Evolutionary conservation across 2,329 filamentous ascomycete genomes (phyloP).

Genomic region (Clarireedia homoeocarpa): DNA sequence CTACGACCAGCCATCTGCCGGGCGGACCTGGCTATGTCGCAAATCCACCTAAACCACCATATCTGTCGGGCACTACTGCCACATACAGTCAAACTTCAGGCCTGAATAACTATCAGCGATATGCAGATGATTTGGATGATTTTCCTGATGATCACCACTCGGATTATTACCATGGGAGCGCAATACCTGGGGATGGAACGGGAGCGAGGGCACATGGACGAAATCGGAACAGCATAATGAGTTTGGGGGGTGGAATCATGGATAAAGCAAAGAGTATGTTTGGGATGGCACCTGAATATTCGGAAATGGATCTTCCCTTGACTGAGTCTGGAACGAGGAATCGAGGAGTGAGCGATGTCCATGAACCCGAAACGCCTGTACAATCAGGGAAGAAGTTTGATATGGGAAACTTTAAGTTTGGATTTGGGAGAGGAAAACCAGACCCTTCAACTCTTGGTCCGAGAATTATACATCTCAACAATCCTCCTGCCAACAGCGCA

Average conservation of each 20-base stretch:
- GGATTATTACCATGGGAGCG: slow-evolving; percentile 70
- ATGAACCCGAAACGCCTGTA: slow-evolving; percentile 38
- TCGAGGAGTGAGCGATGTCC: slow-evolving; percentile 32
- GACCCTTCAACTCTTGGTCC: slow-evolving; percentile 90
- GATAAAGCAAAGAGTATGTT: slow-evolving; percentile 85
- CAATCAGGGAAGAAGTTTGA: slow-evolving; percentile 49
- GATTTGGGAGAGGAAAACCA: slow-evolving; percentile 73
- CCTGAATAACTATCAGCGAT: slow-evolving; percentile 81
- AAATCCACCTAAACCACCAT: slow-evolving; percentile 17
- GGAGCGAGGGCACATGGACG: slow-evolving; percentile 47
- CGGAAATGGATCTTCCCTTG: slow-evolving; percentile 95
- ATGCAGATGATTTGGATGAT: slow-evolving; percentile 82
- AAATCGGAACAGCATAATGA: slow-evolving; percentile 82
- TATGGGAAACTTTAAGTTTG: slow-evolving; percentile 80
- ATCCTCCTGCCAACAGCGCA: slow-evolving; percentile 78
- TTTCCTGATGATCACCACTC: slow-evolving; percentile 70
- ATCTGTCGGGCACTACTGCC: slow-evolving; percentile 13
- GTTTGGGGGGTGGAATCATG: slow-evolving; percentile 77
- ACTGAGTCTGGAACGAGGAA: slow-evolving; percentile 62
- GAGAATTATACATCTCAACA: slow-evolving; percentile 91
- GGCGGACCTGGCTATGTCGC: slow-evolving; percentile 26
- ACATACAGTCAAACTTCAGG: slow-evolving; percentile 65
- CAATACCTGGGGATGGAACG: slow-evolving; percentile 48
- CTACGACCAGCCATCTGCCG: slow-evolving; percentile 34
- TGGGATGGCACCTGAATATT: slow-evolving; percentile 80